Percentiles rank a stretch among this genome's conserved stretches.
These are phyloP conservation scores for Carex arenaria DNA, from an alignment of 202 grass and related monocot species.

Conservation along the genomic window DNA sequence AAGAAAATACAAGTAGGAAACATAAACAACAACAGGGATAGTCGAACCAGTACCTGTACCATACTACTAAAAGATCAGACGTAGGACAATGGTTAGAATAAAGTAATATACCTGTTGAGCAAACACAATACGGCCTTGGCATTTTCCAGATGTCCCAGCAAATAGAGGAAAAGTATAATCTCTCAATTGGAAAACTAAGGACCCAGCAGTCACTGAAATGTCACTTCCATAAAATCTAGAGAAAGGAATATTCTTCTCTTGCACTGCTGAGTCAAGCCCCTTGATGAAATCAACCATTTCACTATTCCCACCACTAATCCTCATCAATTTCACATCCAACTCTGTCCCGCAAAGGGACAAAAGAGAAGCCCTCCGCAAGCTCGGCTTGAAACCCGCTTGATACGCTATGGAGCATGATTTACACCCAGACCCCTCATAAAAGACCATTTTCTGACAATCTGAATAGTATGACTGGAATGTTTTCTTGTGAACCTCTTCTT, in stretches of 20 bases:
- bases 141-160: slow-evolving; percentile 58
- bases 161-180: slow-evolving; percentile 90
- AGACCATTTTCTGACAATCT: slow-evolving; percentile 73
- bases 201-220: slow-evolving; percentile 69
- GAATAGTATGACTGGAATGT: slow-evolving; percentile 79
- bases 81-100: slow-evolving; percentile 14
- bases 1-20: not conserved
- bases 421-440: slow-evolving; percentile 75
- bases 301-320: slow-evolving; percentile 58
- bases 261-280: slow-evolving; percentile 58
- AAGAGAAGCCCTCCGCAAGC: slow-evolving; percentile 73
- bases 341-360: slow-evolving; percentile 83
- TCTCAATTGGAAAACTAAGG: slow-evolving; percentile 79
- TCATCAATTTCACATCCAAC: slow-evolving; percentile 74
- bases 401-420: slow-evolving; percentile 59
- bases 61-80: not conserved
- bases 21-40: not conserved
- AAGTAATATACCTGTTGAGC: slow-evolving; percentile 78
- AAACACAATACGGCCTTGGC: slow-evolving; percentile 86
- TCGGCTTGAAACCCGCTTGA: slow-evolving; percentile 89
- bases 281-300: slow-evolving; percentile 97
- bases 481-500: slow-evolving; percentile 88
- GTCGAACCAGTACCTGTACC: not conserved
- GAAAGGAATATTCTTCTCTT: slow-evolving; percentile 91
- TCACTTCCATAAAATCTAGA: slow-evolving; percentile 90